Base-by-base conservation (phyloP, 352 stramenopile species). In the Pythium folliculosum region DNA sequence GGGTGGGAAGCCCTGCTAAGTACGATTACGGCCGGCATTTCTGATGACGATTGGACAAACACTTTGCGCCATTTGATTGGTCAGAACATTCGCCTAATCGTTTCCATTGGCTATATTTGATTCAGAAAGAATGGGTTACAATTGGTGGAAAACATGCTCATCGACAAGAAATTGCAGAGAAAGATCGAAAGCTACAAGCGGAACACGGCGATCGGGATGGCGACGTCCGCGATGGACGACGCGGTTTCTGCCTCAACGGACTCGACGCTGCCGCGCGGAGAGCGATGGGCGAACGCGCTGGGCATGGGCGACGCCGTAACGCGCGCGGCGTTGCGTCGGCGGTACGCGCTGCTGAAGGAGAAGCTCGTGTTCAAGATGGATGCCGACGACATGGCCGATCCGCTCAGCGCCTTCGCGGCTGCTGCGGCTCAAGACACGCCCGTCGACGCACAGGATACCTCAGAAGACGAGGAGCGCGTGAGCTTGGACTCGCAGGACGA, bases 341-440 rank as follows among this genome's bases (percentile, higher is more conserved):
- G 84, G 16, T 92, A 89, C 60, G 76, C 72, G 40, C 63, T 71
- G 35, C 62, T 92, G 52, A 88, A 90, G 68, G 69, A 84, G 57
- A 71, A 79, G 49, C 58, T 92, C 48, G 80, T 90, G 58, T 89
- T 92, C 63, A 72, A 81, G 47, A 83, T 92, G 63, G 80, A 92
- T 60, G 75, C 78, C 0, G 63, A 68, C 0, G 81, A 79, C 40
- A 78, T 72, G 37, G 55, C 70, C 2, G 84, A 92, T 51, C 81
- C 80, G 10, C 60, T 90, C 52, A 81, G 66, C 7, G 81, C 75
- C 14, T 77, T 76, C 17, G 55, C 60, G 21, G 55, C 76, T 2
- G 45, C 21, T 21, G 49, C 76, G 5, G 45, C 21, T n/a, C n/a
- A n/a, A 32, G 27, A 32, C 0, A 17, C 21, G 6, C 22, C 17